Evolutionary conservation across 768 basidiomycete genomes (phyloP), one percentile per base, ranked within the genome.

Genomic region (Leccinum boreale): DNA sequence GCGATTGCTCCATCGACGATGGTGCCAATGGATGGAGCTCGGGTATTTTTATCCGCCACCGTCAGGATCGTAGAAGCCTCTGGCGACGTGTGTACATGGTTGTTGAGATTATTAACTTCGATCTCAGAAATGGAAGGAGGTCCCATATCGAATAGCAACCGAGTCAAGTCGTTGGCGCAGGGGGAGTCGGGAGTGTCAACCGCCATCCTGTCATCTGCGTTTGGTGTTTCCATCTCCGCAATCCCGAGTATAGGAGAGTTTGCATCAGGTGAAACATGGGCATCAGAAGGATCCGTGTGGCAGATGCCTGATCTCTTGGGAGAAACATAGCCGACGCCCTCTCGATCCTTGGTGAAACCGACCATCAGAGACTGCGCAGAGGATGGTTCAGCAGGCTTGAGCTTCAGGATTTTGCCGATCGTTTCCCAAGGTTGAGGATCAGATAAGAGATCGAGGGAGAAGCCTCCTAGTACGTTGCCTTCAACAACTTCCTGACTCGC

Each of bases 351-450:
- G n/a, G 68, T 70, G 47, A 68, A 66, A 33, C 6, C 4, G 36
- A 72, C 26, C 36, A 53, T 28, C 17, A 52, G 28, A 19, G 48
- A 31, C 9, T 44, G 58, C 1, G 11, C 24, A n/a, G 39, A 15
- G 10, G 42, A 45, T 52, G 36, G 44, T 36, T 50, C 31, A 3
- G 46, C 26, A 55, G 53, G 51, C 26, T 57, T 3, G 44, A 71
- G 60, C n/a, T 62, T 53, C 21, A 71, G 49, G 3, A 73, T 68
- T 26, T 28, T 67, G 26, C 63, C 65, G n/a, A 72, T 73, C 21
- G 70, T 67, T 48, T 64, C 62, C 70, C 70, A 72, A 14, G 70
- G 70, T 49, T 68, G 61, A 5, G 70, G 70, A 54, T 72, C 70
- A n/a, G 65, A 61, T 26, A 71, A 57, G 57, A 73, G 63, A 56